These are phyloP conservation scores for Talaromyces amestolkiae DNA, from an alignment of 2,329 filamentous ascomycete species.

Conservation along the genomic window DNA sequence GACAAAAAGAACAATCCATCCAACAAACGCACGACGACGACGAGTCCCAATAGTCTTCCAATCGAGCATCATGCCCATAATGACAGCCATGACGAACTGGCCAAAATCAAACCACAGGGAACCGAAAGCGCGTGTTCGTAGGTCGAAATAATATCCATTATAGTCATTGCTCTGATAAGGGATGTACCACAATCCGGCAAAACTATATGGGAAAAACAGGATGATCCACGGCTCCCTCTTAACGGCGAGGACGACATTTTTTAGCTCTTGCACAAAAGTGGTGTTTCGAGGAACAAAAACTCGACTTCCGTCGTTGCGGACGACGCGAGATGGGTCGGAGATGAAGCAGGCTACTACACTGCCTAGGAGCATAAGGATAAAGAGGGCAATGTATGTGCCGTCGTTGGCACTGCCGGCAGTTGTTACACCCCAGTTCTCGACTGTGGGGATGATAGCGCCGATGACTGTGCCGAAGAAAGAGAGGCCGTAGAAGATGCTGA, in stretches of 20 bases:
- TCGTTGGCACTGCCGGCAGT: constrained; percentile 40
- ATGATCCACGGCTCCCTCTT: constrained; percentile 24
- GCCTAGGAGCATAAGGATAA: constrained; percentile 66
- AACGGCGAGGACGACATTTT: constrained; percentile 21
- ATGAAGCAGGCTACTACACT: constrained; percentile 62
- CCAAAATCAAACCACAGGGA: constrained; percentile 25
- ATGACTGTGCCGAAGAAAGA: constrained; percentile 82
- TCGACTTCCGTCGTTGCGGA: constrained; percentile 66
- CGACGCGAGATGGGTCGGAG: constrained; percentile 62
- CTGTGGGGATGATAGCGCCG: constrained; percentile 51
- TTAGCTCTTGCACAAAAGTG: constrained; percentile 24
- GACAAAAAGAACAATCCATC: constrained; percentile 22
- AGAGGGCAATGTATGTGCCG: constrained; percentile 71
- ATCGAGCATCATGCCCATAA: constrained; percentile 23
- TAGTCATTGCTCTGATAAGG: constrained; percentile 28
- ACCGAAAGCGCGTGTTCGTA: constrained; percentile 26
- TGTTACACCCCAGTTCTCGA: constrained; percentile 26
- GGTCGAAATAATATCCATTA: constrained; percentile 25
- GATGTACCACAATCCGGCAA: constrained; percentile 25
- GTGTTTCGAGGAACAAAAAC: constrained; percentile 29
- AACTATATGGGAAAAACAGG: constrained; percentile 25
- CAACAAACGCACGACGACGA: constrained; percentile 24
- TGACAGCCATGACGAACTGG: constrained; percentile 24
- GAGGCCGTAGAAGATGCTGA: constrained; percentile 81
- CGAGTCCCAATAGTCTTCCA: constrained; percentile 21